Conservation (phyloP, 345 rosid genomes). For the Ceriops zippeliana region DNA sequence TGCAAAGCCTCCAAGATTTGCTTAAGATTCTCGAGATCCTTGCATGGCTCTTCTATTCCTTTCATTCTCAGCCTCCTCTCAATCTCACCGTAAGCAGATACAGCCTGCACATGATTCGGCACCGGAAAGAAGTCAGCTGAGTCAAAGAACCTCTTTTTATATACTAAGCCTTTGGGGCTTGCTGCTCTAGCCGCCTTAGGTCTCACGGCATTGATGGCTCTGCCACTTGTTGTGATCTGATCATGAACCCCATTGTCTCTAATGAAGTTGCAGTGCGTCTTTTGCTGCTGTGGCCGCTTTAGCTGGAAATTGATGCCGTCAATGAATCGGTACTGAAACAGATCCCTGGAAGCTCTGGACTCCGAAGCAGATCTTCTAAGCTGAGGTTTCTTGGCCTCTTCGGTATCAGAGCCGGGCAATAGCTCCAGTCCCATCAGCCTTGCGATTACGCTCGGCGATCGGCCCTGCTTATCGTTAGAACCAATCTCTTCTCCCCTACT, state of each 20-base stretch:
- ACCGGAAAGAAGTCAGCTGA: slow-evolving; percentile 86
- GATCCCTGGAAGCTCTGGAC: slow-evolving; percentile 66
- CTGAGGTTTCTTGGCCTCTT: slow-evolving; percentile 41
- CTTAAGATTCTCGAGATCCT: slow-evolving; percentile 80
- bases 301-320: slow-evolving; percentile 48
- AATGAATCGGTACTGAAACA: slow-evolving; percentile 47
- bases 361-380: slow-evolving; percentile 95
- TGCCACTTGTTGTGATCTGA: slow-evolving; percentile 24
- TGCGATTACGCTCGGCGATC: slow-evolving; percentile 88
- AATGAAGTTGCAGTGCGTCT: slow-evolving; percentile 13
- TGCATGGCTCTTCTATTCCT: slow-evolving; percentile 69
- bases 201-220: slow-evolving; percentile 23
- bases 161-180: slow-evolving; percentile 28
- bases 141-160: slow-evolving; percentile 58
- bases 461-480: slow-evolving; percentile 35
- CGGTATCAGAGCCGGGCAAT: slow-evolving; percentile 49
- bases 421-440: slow-evolving; percentile 91
- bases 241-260: slow-evolving; percentile 29
- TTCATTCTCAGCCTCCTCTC: slow-evolving; percentile 60
- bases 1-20: slow-evolving; percentile 83
- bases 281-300: slow-evolving; percentile 33
- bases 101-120: slow-evolving; percentile 36
- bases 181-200: slow-evolving; percentile 45
- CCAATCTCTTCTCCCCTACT: slow-evolving; percentile 13
- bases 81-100: slow-evolving; percentile 49